A percentile compares a stretch with the other conserved stretches of the same genome.
phyloP scores from a whole-genome alignment of 2,329 filamentous ascomycete species.

The Epichloe sp. region DNA sequence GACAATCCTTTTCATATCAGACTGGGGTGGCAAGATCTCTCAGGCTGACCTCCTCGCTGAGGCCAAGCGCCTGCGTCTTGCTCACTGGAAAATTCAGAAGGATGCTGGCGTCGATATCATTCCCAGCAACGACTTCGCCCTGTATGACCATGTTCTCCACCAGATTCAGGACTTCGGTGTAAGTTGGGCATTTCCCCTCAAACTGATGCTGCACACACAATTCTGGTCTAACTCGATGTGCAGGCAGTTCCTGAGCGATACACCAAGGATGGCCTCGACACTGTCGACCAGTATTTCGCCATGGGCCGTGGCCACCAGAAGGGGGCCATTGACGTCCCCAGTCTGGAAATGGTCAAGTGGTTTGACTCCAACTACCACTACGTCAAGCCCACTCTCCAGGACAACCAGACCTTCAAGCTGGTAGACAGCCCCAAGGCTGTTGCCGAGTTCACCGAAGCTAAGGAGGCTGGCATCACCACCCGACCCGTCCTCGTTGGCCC shows the following conservation, averaged over 20 bases:
- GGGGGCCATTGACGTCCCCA: constrained; percentile 82
- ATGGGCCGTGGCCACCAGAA: constrained; percentile 99
- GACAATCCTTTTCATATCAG: constrained; percentile 16
- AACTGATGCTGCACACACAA: neutral
- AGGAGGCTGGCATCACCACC: constrained; percentile 87
- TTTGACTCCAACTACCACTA: constrained; percentile 99
- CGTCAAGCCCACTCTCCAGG: constrained; percentile 96
- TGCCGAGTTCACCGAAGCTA: constrained; percentile 87
- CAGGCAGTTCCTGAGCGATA: constrained; percentile 89
- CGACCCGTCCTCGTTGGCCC: constrained; percentile 91
- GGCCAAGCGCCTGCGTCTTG: constrained; percentile 91
- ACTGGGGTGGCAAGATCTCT: constrained; percentile 89
- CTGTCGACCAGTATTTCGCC: constrained; percentile 95
- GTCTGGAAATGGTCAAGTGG: constrained; percentile 99
- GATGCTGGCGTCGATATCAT: constrained; percentile 94
- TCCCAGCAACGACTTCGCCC: constrained; percentile 98
- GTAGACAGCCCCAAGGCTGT: constrained; percentile 82
- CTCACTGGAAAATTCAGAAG: constrained; percentile 99
- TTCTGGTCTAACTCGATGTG: neutral
- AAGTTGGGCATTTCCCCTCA: constrained; percentile 26
- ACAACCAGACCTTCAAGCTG: constrained; percentile 94
- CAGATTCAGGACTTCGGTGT: constrained; percentile 98
- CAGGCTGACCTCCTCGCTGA: constrained; percentile 82
- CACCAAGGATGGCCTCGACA: constrained; percentile 74
- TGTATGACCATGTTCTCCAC: constrained; percentile 94